Conservation (phyloP, 2,329 filamentous ascomycete species). For the Fusarium longipes region DNA sequence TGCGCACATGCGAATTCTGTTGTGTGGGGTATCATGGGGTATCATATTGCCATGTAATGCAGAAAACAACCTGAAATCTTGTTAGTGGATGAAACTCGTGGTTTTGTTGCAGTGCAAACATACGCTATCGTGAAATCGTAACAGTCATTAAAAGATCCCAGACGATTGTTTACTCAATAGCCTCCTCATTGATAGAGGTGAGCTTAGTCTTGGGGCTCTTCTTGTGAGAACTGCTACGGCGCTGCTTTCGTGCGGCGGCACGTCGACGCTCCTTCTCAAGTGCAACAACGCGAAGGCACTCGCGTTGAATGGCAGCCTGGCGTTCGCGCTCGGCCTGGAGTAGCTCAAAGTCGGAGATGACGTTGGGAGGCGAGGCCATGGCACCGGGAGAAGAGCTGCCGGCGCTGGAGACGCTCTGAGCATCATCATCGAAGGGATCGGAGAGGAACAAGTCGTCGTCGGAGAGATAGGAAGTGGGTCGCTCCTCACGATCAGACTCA, state of each 20-base stretch:
- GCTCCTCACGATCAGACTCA: constrained; percentile 55
- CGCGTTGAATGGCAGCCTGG: constrained; percentile 60
- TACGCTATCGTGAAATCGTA: constrained; percentile 47
- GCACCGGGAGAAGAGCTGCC: constrained; percentile 54
- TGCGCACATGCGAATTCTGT: constrained; percentile 39
- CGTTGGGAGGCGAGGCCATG: constrained; percentile 51
- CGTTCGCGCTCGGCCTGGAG: constrained; percentile 63
- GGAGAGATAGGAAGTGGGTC: constrained; percentile 67
- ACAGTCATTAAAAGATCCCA: constrained; percentile 44
- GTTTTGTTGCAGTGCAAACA: constrained; percentile 1
- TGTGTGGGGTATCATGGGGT: constrained; percentile 44
- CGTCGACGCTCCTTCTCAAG: constrained; percentile 67
- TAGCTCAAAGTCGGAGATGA: constrained; percentile 60
- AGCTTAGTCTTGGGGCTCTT: constrained; percentile 65
- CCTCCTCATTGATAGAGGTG: constrained; percentile 56
- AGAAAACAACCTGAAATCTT: constrained; percentile 42
- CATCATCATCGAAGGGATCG: constrained; percentile 63
- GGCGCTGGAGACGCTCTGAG: constrained; percentile 60
- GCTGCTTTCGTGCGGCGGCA: constrained; percentile 53
- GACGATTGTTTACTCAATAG: constrained; percentile 56
- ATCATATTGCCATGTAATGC: constrained; percentile 42
- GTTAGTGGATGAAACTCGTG: constrained; percentile 31
- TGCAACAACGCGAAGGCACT: constrained; percentile 62
- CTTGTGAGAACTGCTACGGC: constrained; percentile 53
- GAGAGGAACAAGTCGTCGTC: constrained; percentile 72